Evolutionary conservation across 176 grass and related monocot species (phyloP).

Genomic region (Zizania latifolia): DNA sequence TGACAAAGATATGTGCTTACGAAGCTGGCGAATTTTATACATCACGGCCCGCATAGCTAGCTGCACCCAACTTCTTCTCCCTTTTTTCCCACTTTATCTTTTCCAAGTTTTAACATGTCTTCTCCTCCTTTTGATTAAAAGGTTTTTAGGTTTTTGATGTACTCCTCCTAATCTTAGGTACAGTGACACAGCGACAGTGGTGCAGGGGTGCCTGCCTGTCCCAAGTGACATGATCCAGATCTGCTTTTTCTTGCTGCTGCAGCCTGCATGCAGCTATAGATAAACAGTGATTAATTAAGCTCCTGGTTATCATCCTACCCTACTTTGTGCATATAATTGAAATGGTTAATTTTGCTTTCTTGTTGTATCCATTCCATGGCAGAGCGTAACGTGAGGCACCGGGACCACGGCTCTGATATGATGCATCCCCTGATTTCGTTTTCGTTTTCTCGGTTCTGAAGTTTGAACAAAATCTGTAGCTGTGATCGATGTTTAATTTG

Average conservation of each 20-base stretch:
- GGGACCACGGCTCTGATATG: slow-evolving; percentile 11
- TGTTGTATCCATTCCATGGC: background rate
- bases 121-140: slow-evolving; percentile 47
- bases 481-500: background rate
- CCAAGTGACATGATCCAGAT: background rate
- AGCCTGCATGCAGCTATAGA: background rate
- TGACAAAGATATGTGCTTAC: background rate
- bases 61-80: slow-evolving; percentile 24
- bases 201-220: slow-evolving; percentile 21
- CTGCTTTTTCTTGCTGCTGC: slow-evolving; percentile 36
- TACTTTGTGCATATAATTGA: background rate
- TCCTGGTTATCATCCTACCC: background rate
- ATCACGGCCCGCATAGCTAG: slow-evolving; percentile 13
- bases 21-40: slow-evolving; percentile 19
- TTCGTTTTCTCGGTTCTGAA: background rate
- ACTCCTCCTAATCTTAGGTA: slow-evolving; percentile 14
- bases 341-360: slow-evolving; percentile 10
- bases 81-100: slow-evolving; percentile 11
- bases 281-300: slow-evolving; percentile 1
- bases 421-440: background rate
- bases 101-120: slow-evolving; percentile 27
- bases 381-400: background rate
- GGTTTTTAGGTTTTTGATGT: slow-evolving; percentile 49
- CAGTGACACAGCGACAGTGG: no score
- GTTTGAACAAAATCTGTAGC: slow-evolving; percentile 9